Conservation (phyloP, 345 rosid genomes). For the Combretum micranthum region DNA sequence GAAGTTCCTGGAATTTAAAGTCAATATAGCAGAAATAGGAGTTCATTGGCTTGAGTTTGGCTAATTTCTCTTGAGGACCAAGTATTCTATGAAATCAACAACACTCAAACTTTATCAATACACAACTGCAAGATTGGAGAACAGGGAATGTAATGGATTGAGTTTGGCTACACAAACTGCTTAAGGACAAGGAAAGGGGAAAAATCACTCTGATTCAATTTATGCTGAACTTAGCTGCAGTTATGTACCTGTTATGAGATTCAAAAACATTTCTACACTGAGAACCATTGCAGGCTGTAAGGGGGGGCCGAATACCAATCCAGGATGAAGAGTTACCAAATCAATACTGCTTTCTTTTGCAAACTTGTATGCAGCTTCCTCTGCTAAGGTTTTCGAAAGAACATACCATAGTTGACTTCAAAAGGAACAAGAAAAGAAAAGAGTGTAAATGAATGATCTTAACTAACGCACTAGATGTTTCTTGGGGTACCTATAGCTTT, state of each 20-base stretch:
- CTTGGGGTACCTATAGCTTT: not conserved
- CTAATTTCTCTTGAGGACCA: no score
- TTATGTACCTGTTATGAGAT: constrained; percentile 1
- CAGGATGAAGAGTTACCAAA: constrained; percentile 11
- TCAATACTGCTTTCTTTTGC: constrained; percentile 6
- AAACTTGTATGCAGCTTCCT: constrained; percentile 8
- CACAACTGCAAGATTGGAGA: no score
- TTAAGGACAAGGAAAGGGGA: no score
- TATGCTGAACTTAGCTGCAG: not conserved
- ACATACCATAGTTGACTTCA: constrained; percentile 11
- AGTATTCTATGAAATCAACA: no score
- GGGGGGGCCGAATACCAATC: constrained; percentile 11
- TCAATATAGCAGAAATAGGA: no score
- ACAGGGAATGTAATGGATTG: not conserved
- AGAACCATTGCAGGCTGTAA: constrained; percentile 2
- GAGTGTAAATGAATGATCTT: not conserved
- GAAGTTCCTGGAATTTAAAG: no score
- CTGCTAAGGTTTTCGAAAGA: constrained; percentile 13
- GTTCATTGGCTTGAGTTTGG: no score
- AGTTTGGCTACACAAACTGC: not conserved
- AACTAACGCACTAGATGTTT: not conserved
- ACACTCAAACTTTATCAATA: no score
- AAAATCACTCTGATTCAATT: no score
- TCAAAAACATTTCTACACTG: constrained; percentile 11
- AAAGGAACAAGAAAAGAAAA: not conserved